Percentiles rank a stretch among this genome's conserved stretches.
Evolutionary conservation across 768 basidiomycete genomes (phyloP).

Genomic region (Amanita pseudoporphyria): DNA sequence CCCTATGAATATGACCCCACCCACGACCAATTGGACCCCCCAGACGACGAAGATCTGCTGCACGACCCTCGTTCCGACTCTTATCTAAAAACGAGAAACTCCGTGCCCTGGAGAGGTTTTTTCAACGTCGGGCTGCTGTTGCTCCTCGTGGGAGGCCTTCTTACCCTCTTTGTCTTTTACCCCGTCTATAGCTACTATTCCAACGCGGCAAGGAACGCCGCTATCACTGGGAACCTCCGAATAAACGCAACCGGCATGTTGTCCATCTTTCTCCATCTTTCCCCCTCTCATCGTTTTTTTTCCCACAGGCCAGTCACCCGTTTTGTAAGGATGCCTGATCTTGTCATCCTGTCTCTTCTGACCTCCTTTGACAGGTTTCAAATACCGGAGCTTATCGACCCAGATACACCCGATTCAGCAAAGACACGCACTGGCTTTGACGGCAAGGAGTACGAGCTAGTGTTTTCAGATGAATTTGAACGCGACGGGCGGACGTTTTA

Average conservation of each 20-base stretch:
- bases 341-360: neutral
- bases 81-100: constrained; percentile 14
- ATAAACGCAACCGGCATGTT: constrained; percentile 45
- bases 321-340: constrained; percentile 24
- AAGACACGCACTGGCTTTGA: constrained; percentile 63
- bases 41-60: constrained; percentile 68
- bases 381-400: constrained; percentile 60
- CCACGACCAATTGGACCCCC: constrained; percentile 40
- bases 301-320: constrained; percentile 48
- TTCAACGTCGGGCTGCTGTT: constrained; percentile 64
- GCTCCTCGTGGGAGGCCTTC: constrained; percentile 47
- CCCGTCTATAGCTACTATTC: constrained; percentile 53
- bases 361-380: constrained; percentile 19
- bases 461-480: constrained; percentile 77
- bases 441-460: constrained; percentile 54
- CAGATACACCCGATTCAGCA: constrained; percentile 52
- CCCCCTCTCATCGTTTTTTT: neutral
- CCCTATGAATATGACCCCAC: constrained; percentile 68
- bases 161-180: constrained; percentile 75
- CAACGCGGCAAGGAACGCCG: constrained; percentile 24
- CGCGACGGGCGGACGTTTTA: constrained; percentile 54
- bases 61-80: constrained; percentile 46
- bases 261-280: constrained; percentile 2
- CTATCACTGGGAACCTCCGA: constrained; percentile 52
- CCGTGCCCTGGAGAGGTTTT: constrained; percentile 38